phyloP scores from a whole-genome alignment of 768 basidiomycete genomes.

The Pulveroboletus frians region DNA sequence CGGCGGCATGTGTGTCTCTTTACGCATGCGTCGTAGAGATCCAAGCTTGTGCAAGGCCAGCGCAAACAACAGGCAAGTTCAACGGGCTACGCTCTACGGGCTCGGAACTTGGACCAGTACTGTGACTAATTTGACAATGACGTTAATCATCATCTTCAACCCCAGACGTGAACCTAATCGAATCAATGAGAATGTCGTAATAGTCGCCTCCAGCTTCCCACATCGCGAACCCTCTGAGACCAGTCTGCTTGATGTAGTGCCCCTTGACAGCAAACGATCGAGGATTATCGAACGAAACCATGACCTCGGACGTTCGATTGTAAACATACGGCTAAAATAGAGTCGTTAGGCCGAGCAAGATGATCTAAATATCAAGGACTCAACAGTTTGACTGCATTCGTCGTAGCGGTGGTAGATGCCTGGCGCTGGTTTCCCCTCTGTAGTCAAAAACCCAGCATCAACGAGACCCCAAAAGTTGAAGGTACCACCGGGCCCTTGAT shows the following conservation, averaged over 20 bases:
- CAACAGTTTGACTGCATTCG: slow-evolving; percentile 66
- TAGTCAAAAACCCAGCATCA: slow-evolving; percentile 47
- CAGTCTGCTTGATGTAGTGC: slow-evolving; percentile 45
- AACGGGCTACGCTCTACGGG: background rate
- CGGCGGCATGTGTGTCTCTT: background rate
- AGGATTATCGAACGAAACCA: slow-evolving; percentile 63
- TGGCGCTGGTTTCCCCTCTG: slow-evolving; percentile 22
- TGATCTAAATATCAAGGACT: slow-evolving; percentile 15
- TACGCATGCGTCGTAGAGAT: slow-evolving; percentile 4
- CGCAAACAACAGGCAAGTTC: background rate
- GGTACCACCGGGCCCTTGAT: slow-evolving; percentile 43
- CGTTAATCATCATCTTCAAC: background rate
- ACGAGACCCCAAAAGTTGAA: slow-evolving; percentile 61
- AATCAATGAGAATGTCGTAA: slow-evolving; percentile 54
- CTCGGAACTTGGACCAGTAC: background rate
- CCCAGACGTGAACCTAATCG: slow-evolving; percentile 35
- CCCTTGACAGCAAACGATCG: slow-evolving; percentile 60
- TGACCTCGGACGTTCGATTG: slow-evolving; percentile 47
- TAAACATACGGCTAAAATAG: slow-evolving; percentile 60
- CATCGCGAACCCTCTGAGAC: slow-evolving; percentile 62
- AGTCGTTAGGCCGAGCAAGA: background rate
- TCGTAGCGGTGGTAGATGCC: slow-evolving; percentile 58
- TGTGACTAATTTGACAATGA: background rate
- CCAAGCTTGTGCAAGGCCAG: background rate
- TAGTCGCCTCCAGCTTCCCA: slow-evolving; percentile 71